Evolutionary conservation across 1,139 yeast species (phyloP).

Genomic region (Yamadazyma triangularis): DNA sequence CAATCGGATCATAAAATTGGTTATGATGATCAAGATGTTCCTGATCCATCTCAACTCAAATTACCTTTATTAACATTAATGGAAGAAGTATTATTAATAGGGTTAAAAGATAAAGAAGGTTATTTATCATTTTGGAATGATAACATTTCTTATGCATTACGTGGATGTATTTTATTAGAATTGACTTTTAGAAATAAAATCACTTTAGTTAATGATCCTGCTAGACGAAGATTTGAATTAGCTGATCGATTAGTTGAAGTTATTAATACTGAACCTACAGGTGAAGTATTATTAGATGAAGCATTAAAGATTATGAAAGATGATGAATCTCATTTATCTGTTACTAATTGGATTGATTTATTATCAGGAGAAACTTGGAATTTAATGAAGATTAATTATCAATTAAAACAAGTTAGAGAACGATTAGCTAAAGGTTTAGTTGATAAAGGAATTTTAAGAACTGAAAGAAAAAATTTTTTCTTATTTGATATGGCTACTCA

Average conservation of each 20-base stretch:
- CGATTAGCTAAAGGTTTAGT: slow-evolving; percentile 94
- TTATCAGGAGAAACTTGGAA: slow-evolving; percentile 98
- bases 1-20: slow-evolving; percentile 59
- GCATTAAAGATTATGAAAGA: slow-evolving; percentile 84
- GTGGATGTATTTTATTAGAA: slow-evolving; percentile 92
- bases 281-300: slow-evolving; percentile 93
- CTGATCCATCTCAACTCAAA: slow-evolving; percentile 42
- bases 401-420: slow-evolving; percentile 94
- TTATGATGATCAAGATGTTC: slow-evolving; percentile 72
- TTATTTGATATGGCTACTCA: slow-evolving; percentile 98
- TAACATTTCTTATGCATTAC: slow-evolving; percentile 88
- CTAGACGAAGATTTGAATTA: slow-evolving; percentile 84
- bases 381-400: slow-evolving; percentile 88
- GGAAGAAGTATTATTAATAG: slow-evolving; percentile 94
- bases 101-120: slow-evolving; percentile 93
- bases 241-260: slow-evolving; percentile 87
- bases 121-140: slow-evolving; percentile 97
- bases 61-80: slow-evolving; percentile 79
- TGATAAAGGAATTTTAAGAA: slow-evolving; percentile 94
- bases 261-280: slow-evolving; percentile 80
- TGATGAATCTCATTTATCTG: slow-evolving; percentile 76
- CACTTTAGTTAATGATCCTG: slow-evolving; percentile 86
- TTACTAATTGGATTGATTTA: slow-evolving; percentile 90
- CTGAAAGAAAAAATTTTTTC: slow-evolving; percentile 91
- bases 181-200: slow-evolving; percentile 88